Evolutionary conservation across 495 filamentous ascomycete species (phyloP).

Genomic region (Lophiotrema nucula): DNA sequence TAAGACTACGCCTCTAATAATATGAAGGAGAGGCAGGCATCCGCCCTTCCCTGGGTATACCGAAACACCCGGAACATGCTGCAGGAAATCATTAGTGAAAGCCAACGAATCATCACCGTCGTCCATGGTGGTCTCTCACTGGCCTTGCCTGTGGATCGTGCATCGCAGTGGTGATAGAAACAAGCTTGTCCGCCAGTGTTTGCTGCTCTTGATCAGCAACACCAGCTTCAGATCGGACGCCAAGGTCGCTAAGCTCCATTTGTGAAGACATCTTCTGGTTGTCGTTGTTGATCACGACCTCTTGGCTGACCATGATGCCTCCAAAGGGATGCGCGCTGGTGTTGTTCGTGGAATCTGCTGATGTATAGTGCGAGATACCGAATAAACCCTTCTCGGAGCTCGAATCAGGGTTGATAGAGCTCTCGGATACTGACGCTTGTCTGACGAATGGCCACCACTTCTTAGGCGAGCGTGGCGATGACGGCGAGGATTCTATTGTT

Average conservation of each 20-base stretch:
- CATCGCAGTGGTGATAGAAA: slow-evolving; percentile 36
- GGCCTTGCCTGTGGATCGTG: too few species aligned
- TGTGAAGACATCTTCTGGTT: slow-evolving; percentile 11
- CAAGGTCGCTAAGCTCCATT: slow-evolving; percentile 33
- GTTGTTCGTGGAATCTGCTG: slow-evolving; percentile 53
- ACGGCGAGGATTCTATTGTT: slow-evolving; percentile 21
- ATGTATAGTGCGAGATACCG: not conserved
- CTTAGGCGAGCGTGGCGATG: not conserved
- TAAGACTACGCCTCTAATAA: too few species aligned
- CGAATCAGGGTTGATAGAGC: slow-evolving; percentile 44
- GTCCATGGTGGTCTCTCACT: too few species aligned
- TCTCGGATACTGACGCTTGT: slow-evolving; percentile 3
- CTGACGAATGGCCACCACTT: slow-evolving; percentile 16
- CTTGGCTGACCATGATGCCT: slow-evolving; percentile 48
- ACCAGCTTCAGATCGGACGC: slow-evolving; percentile 20
- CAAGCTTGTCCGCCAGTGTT: slow-evolving; percentile 41
- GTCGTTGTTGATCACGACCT: slow-evolving; percentile 39
- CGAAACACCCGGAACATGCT: too few species aligned
- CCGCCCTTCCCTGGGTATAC: too few species aligned
- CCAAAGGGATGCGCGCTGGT: slow-evolving; percentile 34
- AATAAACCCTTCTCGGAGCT: slow-evolving; percentile 45
- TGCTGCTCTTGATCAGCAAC: slow-evolving; percentile 34
- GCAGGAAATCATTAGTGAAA: too few species aligned
- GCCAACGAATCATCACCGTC: too few species aligned
- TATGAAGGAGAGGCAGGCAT: too few species aligned